Percentiles rank a stretch among this genome's conserved stretches.
These are phyloP conservation scores for Parastagonospora nodorum DNA, from an alignment of 2,329 filamentous ascomycete genomes.

Conservation along the genomic window DNA sequence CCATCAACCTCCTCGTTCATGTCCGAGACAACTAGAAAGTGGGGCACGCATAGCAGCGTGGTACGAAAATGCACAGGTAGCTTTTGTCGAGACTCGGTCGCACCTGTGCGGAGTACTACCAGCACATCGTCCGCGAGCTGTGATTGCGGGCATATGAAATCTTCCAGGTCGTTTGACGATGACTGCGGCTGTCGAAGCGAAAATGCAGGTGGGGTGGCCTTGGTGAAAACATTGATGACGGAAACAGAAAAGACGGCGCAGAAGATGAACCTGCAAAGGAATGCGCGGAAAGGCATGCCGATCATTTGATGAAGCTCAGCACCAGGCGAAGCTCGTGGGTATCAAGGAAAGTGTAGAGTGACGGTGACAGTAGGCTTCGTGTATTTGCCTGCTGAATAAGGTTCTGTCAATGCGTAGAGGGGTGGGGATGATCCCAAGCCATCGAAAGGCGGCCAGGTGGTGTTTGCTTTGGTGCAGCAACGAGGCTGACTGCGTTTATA, in stretches of 20 bases:
- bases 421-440: slow-evolving; percentile 10
- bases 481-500: slow-evolving; percentile 1
- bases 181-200: slow-evolving; percentile 34
- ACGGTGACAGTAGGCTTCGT: slow-evolving; percentile 6
- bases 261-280: slow-evolving; percentile 41
- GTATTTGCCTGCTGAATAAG: slow-evolving; percentile 4
- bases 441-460: slow-evolving; percentile 14
- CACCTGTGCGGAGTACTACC: slow-evolving; percentile 64
- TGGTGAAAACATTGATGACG: slow-evolving; percentile 42
- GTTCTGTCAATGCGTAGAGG: slow-evolving; percentile 13
- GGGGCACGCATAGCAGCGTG: slow-evolving; percentile 60
- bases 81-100: slow-evolving; percentile 63
- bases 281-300: slow-evolving; percentile 38
- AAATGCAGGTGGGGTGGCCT: slow-evolving; percentile 32
- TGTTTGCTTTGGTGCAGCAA: slow-evolving; percentile 3
- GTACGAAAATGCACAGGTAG: slow-evolving; percentile 63
- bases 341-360: slow-evolving; percentile 5
- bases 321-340: slow-evolving; percentile 21
- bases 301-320: slow-evolving; percentile 15
- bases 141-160: slow-evolving; percentile 38
- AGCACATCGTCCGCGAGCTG: slow-evolving; percentile 57
- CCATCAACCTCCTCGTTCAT: slow-evolving; percentile 60
- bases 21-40: slow-evolving; percentile 64
- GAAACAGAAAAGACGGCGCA: slow-evolving; percentile 41
- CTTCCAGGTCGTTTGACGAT: slow-evolving; percentile 14